These are phyloP conservation scores for Coleophoma crateriformis DNA, from an alignment of 2,329 filamentous ascomycete genomes.

Conservation along the genomic window DNA sequence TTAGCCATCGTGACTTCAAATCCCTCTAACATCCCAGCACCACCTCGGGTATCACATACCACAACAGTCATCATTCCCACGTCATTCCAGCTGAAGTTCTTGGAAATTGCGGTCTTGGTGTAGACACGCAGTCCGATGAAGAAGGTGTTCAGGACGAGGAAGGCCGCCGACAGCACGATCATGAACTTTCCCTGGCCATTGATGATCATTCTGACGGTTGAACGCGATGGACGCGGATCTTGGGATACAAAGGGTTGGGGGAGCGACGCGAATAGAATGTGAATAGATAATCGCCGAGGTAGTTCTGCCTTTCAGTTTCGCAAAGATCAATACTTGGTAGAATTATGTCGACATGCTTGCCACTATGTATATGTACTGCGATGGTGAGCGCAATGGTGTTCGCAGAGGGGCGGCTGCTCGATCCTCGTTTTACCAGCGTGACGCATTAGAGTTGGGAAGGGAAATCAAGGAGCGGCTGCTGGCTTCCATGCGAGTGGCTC, in stretches of 20 bases:
- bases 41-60: constrained; percentile 1
- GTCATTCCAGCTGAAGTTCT: constrained; percentile 13
- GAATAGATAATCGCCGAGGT: background rate
- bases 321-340: no score
- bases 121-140: constrained; percentile 10
- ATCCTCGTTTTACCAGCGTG: background rate
- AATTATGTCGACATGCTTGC: background rate
- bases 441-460: background rate
- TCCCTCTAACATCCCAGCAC: background rate
- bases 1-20: background rate
- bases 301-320: no score
- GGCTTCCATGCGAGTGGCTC: background rate
- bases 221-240: background rate
- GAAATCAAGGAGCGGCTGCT: background rate
- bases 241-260: background rate
- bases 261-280: background rate
- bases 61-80: constrained; percentile 11
- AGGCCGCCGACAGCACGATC: constrained; percentile 5
- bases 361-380: background rate
- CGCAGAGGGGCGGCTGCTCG: background rate
- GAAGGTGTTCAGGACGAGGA: constrained; percentile 7
- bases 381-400: background rate
- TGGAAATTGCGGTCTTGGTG: constrained; percentile 5
- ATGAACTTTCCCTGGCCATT: background rate
- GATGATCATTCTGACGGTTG: background rate